Evolutionary conservation across 768 basidiomycete species (phyloP).

Genomic region (Mycena latifolia): DNA sequence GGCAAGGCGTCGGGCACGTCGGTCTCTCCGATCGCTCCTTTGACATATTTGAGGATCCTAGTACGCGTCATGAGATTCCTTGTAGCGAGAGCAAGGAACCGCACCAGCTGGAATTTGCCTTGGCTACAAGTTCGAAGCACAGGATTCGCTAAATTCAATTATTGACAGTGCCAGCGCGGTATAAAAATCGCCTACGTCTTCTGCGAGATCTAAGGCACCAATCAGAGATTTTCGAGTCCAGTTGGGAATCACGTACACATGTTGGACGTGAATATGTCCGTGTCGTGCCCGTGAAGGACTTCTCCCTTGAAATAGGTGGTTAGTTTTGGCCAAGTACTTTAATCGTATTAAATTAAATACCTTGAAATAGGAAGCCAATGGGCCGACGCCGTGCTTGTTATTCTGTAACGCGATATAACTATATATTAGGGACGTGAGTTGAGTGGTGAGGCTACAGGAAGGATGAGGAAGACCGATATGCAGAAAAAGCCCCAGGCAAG

Average conservation of each 20-base stretch:
- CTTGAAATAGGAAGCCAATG: conserved; percentile 96
- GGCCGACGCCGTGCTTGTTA: conserved; percentile 83
- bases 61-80: conserved; percentile 31
- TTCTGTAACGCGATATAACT: conserved; percentile 93
- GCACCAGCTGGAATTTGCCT: conserved; percentile 83
- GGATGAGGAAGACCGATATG: conserved; percentile 67
- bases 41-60: conserved; percentile 98
- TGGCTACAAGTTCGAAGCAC: conserved; percentile 85
- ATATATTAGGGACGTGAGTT: neutral
- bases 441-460: neutral
- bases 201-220: conserved; percentile 76
- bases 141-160: conserved; percentile 74
- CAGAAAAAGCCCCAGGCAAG: conserved; percentile 95
- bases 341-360: too few relatives aligned
- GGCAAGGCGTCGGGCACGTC: conserved; percentile 94
- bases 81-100: conserved; percentile 32
- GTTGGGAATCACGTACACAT: conserved; percentile 75
- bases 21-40: conserved; percentile 92
- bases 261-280: conserved; percentile 95
- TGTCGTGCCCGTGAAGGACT: conserved; percentile 82
- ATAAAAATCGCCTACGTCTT: conserved; percentile 70
- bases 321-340: too few relatives aligned
- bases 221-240: conserved; percentile 25
- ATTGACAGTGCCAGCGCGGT: neutral
- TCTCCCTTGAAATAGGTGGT: conserved; percentile 99